Evolutionary conservation across 768 basidiomycete species (phyloP).

Genomic region (Holtermannia corniformis): DNA sequence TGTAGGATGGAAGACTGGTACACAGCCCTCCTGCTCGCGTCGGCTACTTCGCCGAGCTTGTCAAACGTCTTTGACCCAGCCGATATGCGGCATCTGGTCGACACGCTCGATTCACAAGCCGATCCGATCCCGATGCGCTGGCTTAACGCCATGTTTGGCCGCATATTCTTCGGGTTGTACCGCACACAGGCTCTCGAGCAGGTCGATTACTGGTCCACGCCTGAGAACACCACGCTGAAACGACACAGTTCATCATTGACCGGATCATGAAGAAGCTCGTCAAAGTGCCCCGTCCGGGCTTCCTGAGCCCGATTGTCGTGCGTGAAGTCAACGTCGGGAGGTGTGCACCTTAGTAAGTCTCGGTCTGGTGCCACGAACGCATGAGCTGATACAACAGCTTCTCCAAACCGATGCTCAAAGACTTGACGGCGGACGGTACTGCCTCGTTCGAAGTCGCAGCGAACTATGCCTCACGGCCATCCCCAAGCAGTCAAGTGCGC

Average conservation of each 20-base stretch:
- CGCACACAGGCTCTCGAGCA: constrained; percentile 68
- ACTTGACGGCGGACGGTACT: constrained; percentile 87
- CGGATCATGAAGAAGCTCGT: constrained; percentile 87
- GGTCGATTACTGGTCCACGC: constrained; percentile 16
- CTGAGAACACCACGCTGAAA: constrained; percentile 8
- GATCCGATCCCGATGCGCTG: constrained; percentile 96
- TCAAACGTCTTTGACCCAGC: constrained; percentile 59
- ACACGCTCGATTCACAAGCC: constrained; percentile 80
- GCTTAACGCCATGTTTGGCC: constrained; percentile 88
- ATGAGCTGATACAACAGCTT: constrained; percentile 47
- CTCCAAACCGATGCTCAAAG: constrained; percentile 96
- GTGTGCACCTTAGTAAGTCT: constrained; percentile 51
- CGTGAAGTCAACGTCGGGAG: constrained; percentile 83
- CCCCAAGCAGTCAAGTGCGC: constrained; percentile 67
- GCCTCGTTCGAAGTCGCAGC: constrained; percentile 79
- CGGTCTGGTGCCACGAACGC: not conserved
- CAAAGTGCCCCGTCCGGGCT: constrained; percentile 79
- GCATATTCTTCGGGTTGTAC: constrained; percentile 86
- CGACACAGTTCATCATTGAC: constrained; percentile 58
- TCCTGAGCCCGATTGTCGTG: constrained; percentile 74
- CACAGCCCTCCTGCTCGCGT: constrained; percentile 51
- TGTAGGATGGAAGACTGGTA: constrained; percentile 86
- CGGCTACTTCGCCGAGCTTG: constrained; percentile 26
- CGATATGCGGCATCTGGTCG: constrained; percentile 75
- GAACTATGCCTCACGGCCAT: constrained; percentile 28